A percentile compares a stretch with the other conserved stretches of the same genome.
These are phyloP conservation scores for Erysimum cheiri DNA, from an alignment of 441 rosid genomes.

Conservation along the genomic window DNA sequence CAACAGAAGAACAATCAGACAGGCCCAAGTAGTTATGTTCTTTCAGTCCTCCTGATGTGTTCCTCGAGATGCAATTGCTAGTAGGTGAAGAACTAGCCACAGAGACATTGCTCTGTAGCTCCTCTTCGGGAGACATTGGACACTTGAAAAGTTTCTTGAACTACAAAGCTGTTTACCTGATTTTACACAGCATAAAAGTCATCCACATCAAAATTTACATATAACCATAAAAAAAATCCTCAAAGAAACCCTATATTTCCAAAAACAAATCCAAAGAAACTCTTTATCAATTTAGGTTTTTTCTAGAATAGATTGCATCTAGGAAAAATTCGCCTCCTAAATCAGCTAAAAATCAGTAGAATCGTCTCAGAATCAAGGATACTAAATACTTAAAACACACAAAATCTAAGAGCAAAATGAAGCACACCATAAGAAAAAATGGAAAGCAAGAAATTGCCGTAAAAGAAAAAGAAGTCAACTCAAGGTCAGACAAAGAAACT, in stretches of 20 bases:
- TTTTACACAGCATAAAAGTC: neutral
- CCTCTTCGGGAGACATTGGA: constrained; percentile 64
- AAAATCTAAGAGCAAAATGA: too few relatives aligned
- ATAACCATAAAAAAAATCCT: neutral
- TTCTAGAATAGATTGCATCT: neutral
- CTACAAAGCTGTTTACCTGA: constrained; percentile 23
- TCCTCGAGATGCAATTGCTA: constrained; percentile 47
- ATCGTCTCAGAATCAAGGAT: neutral
- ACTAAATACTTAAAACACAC: neutral
- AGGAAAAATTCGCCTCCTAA: neutral
- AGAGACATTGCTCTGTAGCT: constrained; percentile 50
- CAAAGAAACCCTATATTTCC: neutral
- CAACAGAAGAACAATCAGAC: constrained; percentile 58
- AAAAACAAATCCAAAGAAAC: neutral
- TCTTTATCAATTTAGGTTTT: too few relatives aligned
- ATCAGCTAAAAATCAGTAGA: neutral
- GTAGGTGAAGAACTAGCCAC: constrained; percentile 44
- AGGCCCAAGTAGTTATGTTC: constrained; percentile 71
- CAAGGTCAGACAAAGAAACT: constrained; percentile 23
- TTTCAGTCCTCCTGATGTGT: constrained; percentile 39
- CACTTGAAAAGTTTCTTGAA: neutral
- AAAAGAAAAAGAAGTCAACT: constrained; percentile 34
- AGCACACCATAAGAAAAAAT: neutral
- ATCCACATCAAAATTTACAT: constrained; percentile 25
- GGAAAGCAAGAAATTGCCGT: constrained; percentile 4